Evolutionary conservation across 2,329 filamentous ascomycete genomes (phyloP).

Genomic region (Sphaerulina musiva): DNA sequence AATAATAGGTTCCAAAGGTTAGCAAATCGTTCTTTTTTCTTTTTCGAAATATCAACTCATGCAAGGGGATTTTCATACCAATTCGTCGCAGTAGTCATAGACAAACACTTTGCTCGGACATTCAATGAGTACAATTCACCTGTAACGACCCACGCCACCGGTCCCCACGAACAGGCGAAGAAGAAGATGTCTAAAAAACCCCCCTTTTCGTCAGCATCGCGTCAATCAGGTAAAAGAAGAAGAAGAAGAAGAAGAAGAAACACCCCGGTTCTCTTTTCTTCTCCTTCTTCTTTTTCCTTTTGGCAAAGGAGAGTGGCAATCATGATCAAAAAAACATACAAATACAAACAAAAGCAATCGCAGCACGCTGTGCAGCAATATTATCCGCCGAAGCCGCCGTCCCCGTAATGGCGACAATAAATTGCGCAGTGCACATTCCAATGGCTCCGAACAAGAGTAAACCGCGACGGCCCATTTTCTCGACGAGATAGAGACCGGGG

Average conservation of each 20-base stretch:
- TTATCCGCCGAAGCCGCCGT: conserved; percentile 21
- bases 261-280: too few species aligned
- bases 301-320: too few species aligned
- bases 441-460: conserved; percentile 66
- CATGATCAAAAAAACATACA: too few species aligned
- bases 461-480: conserved; percentile 66
- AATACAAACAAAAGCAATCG: conserved; percentile 24
- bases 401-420: conserved; percentile 46
- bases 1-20: conserved; percentile 30
- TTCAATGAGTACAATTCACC: conserved; percentile 33
- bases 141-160: conserved; percentile 40
- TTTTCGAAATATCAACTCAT: too few species aligned
- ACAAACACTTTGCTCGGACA: conserved; percentile 32
- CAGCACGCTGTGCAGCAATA: conserved; percentile 19
- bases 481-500: conserved; percentile 53
- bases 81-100: conserved; percentile 14
- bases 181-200: conserved; percentile 14
- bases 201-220: too few species aligned
- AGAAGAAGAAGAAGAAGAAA: too few species aligned
- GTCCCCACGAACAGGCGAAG: conserved; percentile 23
- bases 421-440: conserved; percentile 57
- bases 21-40: background rate
- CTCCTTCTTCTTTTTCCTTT: too few species aligned
- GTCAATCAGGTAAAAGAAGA: too few species aligned
- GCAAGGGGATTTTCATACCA: too few species aligned